Evolutionary conservation across 1,284 basidiomycete genomes (phyloP).

Genomic region (Heterobasidion parviporum): DNA sequence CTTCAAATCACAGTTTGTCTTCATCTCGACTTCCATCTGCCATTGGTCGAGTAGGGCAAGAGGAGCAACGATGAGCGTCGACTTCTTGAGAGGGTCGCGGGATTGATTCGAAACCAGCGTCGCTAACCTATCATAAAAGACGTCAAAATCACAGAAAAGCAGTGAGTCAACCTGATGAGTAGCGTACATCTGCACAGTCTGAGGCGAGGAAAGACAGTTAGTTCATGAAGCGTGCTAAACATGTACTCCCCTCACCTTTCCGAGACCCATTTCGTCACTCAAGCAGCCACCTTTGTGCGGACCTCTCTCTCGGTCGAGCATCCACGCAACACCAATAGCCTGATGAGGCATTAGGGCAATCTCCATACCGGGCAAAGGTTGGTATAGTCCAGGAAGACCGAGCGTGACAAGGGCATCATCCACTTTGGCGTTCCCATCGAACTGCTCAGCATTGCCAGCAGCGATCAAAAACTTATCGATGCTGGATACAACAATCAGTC

Average conservation of each 20-base stretch:
- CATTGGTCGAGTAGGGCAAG: constrained; percentile 49
- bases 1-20: constrained; percentile 36
- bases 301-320: constrained; percentile 47
- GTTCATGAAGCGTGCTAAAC: neutral
- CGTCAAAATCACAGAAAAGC: neutral
- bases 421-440: constrained; percentile 46
- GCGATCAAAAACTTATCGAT: constrained; percentile 45
- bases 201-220: neutral
- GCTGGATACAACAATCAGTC: constrained; percentile 21
- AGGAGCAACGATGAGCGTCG: constrained; percentile 49
- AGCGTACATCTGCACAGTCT: constrained; percentile 41
- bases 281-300: constrained; percentile 50
- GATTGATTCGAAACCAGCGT: constrained; percentile 37
- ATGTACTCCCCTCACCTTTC: constrained; percentile 29
- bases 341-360: constrained; percentile 59
- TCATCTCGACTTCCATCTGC: constrained; percentile 49
- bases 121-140: constrained; percentile 30
- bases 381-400: constrained; percentile 30
- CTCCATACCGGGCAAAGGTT: constrained; percentile 42
- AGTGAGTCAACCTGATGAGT: neutral
- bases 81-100: constrained; percentile 33
- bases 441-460: constrained; percentile 47
- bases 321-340: constrained; percentile 59
- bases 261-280: constrained; percentile 71
- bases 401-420: constrained; percentile 39